These are phyloP conservation scores for Termitomyces titanicus DNA, from an alignment of 768 basidiomycete species.

Conservation along the genomic window DNA sequence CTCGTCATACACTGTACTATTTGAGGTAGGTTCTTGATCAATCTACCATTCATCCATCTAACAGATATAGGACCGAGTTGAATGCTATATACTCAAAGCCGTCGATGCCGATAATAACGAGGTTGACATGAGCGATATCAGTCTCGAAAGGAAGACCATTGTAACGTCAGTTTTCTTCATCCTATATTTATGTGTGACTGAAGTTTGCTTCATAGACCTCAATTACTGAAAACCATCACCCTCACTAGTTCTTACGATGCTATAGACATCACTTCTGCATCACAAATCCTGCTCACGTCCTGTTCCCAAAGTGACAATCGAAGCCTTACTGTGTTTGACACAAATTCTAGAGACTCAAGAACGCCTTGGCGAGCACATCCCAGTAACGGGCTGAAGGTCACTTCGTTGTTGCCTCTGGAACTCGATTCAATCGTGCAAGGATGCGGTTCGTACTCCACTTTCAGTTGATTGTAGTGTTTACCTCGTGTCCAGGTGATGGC, in stretches of 20 bases:
- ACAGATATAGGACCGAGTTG: slow-evolving; percentile 33
- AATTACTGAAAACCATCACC: slow-evolving; percentile 15
- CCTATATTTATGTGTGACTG: not conserved
- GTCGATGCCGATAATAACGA: slow-evolving; percentile 34
- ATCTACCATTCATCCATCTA: not conserved
- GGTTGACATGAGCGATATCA: slow-evolving; percentile 6
- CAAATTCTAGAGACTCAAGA: not conserved
- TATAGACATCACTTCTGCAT: slow-evolving; percentile 17
- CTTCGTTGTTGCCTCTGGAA: slow-evolving; percentile 52
- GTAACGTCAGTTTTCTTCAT: slow-evolving; percentile 6
- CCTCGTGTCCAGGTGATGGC: slow-evolving; percentile 44
- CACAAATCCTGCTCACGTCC: slow-evolving; percentile 18
- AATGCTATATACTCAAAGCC: slow-evolving; percentile 29
- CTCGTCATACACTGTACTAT: slow-evolving; percentile 34
- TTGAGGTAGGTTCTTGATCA: slow-evolving; percentile 27
- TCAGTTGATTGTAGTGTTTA: not conserved
- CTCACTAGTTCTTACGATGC: slow-evolving; percentile 14
- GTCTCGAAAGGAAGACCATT: not conserved
- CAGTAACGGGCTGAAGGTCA: slow-evolving; percentile 20
- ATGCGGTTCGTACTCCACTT: slow-evolving; percentile 41
- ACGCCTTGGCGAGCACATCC: slow-evolving; percentile 25
- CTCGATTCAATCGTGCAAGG: slow-evolving; percentile 59
- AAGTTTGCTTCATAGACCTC: slow-evolving; percentile 3
- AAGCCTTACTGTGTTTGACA: slow-evolving; percentile 4
- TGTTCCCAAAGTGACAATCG: slow-evolving; percentile 12